phyloP scores from a whole-genome alignment of 2,329 filamentous ascomycete species.

The Cladophialophora chaetospira region DNA sequence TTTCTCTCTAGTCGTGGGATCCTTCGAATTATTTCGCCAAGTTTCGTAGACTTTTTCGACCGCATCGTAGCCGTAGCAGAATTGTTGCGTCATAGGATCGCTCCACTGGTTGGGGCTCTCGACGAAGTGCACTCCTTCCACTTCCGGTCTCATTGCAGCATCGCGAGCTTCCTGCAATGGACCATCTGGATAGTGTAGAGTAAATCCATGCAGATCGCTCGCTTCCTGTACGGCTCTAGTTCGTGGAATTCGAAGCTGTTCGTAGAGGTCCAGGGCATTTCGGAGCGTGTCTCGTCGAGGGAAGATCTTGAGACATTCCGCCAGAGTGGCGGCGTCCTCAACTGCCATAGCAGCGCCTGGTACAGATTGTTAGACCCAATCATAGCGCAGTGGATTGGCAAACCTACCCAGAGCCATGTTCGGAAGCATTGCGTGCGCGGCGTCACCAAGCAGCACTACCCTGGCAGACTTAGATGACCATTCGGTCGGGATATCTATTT shows the following conservation, averaged over 20 bases:
- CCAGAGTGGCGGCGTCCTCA: slow-evolving; percentile 12
- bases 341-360: slow-evolving; percentile 11
- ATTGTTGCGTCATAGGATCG: too few species aligned
- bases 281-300: neutral
- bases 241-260: slow-evolving; percentile 1
- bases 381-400: neutral
- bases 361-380: neutral
- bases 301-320: neutral
- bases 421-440: slow-evolving; percentile 47
- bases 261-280: neutral
- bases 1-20: too few species aligned
- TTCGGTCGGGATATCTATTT: slow-evolving; percentile 9
- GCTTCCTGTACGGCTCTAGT: slow-evolving; percentile 42
- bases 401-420: slow-evolving; percentile 44
- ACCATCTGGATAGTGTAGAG: slow-evolving; percentile 52
- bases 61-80: too few species aligned
- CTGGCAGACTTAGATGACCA: slow-evolving; percentile 36
- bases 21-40: too few species aligned
- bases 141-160: slow-evolving; percentile 44
- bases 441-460: slow-evolving; percentile 45
- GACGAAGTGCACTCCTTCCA: slow-evolving; percentile 39
- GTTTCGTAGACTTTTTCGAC: too few species aligned
- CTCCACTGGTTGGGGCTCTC: slow-evolving; percentile 52
- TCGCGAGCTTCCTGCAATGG: slow-evolving; percentile 47
- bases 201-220: slow-evolving; percentile 47